Evolutionary conservation across 495 filamentous ascomycete genomes (phyloP).

Genomic region (Neurospora sp.): DNA sequence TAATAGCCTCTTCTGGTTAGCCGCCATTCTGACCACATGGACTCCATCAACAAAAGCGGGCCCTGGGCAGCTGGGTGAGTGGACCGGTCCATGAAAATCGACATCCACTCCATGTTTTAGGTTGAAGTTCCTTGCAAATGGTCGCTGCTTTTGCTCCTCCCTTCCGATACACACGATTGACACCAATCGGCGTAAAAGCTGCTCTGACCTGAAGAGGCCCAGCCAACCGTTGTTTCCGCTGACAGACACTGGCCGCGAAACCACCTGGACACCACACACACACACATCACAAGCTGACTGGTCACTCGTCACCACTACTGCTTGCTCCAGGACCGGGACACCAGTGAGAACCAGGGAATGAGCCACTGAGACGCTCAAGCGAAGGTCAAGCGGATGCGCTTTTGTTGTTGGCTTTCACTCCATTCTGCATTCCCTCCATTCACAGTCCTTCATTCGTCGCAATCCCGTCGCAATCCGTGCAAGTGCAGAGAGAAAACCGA

Average conservation of each 20-base stretch:
- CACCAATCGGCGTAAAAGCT: not conserved
- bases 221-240: not conserved
- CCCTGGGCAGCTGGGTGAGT: not conserved
- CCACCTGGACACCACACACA: constrained; percentile 10
- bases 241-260: not conserved
- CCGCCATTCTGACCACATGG: not conserved
- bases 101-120: not conserved
- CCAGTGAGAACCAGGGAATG: not conserved
- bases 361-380: not conserved
- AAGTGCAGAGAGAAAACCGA: not conserved
- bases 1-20: not conserved
- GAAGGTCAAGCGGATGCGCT: not conserved
- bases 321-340: not conserved
- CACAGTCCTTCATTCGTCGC: not conserved
- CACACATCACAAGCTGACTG: constrained; percentile 27
- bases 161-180: not conserved
- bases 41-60: not conserved
- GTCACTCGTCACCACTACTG: constrained; percentile 15
- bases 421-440: not conserved
- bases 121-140: not conserved
- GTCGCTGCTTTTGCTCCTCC: not conserved
- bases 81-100: not conserved
- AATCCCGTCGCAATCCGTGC: not conserved
- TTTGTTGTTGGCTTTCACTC: not conserved
- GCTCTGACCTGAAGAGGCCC: not conserved